These are phyloP conservation scores for Syncephalastrum contaminatum DNA, from an alignment of 371 early-diverging fungal species.

Conservation along the genomic window DNA sequence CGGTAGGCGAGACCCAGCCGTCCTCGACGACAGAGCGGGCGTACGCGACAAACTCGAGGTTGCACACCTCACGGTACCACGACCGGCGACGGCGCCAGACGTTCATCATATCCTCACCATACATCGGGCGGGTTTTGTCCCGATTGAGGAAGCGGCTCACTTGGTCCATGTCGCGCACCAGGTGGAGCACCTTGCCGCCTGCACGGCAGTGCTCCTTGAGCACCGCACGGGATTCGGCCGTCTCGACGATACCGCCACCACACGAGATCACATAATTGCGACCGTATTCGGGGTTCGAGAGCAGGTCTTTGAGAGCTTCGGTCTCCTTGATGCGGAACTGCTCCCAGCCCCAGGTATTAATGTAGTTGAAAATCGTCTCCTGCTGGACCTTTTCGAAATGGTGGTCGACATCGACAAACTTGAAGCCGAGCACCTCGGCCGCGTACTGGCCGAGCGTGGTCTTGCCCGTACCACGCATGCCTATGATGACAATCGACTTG, in stretches of 20 bases:
- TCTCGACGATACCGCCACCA: slow-evolving; percentile 96
- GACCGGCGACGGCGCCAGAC: slow-evolving; percentile 80
- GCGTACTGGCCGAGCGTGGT: slow-evolving; percentile 81
- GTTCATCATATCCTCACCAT: slow-evolving; percentile 75
- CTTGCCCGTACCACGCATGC: slow-evolving; percentile 98
- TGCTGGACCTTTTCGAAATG: slow-evolving; percentile 70
- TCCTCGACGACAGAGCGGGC: slow-evolving; percentile 36
- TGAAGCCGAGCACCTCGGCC: slow-evolving; percentile 63
- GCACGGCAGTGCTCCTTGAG: slow-evolving; percentile 55
- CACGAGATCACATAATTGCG: slow-evolving; percentile 79
- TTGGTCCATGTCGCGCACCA: slow-evolving; percentile 80
- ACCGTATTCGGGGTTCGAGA: slow-evolving; percentile 40
- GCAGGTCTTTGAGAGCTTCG: slow-evolving; percentile 51
- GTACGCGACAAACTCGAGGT: slow-evolving; percentile 74
- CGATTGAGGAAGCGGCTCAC: slow-evolving; percentile 74
- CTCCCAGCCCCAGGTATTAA: slow-evolving; percentile 83
- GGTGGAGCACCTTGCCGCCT: slow-evolving; percentile 75
- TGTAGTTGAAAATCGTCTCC: slow-evolving; percentile 75
- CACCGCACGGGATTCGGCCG: slow-evolving; percentile 62
- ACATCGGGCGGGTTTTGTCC: slow-evolving; percentile 86
- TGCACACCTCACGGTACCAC: slow-evolving; percentile 80
- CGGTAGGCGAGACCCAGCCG: slow-evolving; percentile 43
- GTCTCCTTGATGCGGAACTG: slow-evolving; percentile 86
- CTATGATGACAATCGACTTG: slow-evolving; percentile 83
- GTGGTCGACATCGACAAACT: slow-evolving; percentile 89